These are phyloP conservation scores for Lolium multiflorum DNA, from an alignment of 176 grass and related monocot species.

Conservation along the genomic window DNA sequence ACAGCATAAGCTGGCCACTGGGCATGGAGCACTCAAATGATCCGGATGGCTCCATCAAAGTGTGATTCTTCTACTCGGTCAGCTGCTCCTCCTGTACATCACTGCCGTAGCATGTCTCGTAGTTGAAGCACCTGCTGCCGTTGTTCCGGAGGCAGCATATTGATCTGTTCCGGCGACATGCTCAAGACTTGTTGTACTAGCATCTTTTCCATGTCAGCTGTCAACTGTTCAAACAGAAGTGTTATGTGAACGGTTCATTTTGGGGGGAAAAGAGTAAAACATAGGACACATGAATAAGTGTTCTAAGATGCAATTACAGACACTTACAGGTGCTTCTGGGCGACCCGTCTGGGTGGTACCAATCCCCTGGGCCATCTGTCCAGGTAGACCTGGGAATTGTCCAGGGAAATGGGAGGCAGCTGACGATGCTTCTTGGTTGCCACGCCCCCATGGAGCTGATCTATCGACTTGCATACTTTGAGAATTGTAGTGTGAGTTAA, in stretches of 20 bases:
- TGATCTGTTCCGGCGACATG: slow-evolving; percentile 87
- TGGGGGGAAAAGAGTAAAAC: not conserved
- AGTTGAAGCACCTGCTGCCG: slow-evolving; percentile 94
- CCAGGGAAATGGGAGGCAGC: slow-evolving; percentile 60
- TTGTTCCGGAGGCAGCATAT: slow-evolving; percentile 90
- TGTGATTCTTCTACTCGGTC: not conserved
- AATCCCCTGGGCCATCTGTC: slow-evolving; percentile 66
- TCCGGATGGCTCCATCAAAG: slow-evolving; percentile 6
- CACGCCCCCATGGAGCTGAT: slow-evolving; percentile 64
- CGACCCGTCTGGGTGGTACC: slow-evolving; percentile 56
- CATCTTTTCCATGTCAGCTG: slow-evolving; percentile 88
- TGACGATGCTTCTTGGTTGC: slow-evolving; percentile 51
- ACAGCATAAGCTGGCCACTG: not conserved
- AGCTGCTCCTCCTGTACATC: not conserved
- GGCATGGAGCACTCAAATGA: not conserved
- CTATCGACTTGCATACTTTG: slow-evolving; percentile 77
- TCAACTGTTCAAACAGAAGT: slow-evolving; percentile 62
- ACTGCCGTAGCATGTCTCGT: slow-evolving; percentile 78
- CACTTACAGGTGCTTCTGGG: slow-evolving; percentile 61
- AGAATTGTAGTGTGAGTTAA: slow-evolving; percentile 63
- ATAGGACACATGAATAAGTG: not conserved
- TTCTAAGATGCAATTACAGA: slow-evolving; percentile 13
- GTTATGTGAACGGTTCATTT: slow-evolving; percentile 24
- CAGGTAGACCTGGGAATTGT: slow-evolving; percentile 59
- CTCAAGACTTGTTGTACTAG: slow-evolving; percentile 92